Percentiles rank a stretch among this genome's conserved stretches.
Conservation (phyloP, 2,329 filamentous ascomycete species). For the Magnaporthiopsis rhizophila region DNA sequence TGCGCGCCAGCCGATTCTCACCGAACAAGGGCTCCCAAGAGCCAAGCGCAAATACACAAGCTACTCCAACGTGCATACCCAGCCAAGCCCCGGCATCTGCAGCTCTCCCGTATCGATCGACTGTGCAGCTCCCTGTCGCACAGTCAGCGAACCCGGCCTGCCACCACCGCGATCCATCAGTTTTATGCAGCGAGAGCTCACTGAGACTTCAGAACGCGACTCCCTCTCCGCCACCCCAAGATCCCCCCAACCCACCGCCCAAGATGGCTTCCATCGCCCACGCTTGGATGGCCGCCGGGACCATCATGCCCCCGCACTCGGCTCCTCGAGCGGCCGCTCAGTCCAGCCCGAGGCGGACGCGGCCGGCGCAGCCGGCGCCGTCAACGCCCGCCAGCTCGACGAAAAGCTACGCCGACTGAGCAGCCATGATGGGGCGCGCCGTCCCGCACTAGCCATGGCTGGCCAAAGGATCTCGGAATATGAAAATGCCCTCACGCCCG, state of each 20-base stretch:
- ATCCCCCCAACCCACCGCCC: slow-evolving; percentile 27
- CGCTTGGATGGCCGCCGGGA: slow-evolving; percentile 25
- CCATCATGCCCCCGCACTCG: slow-evolving; percentile 18
- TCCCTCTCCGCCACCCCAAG: slow-evolving; percentile 27
- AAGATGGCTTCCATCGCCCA: slow-evolving; percentile 50
- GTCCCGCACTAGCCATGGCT: slow-evolving; percentile 19
- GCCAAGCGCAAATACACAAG: background rate
- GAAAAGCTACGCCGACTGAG: slow-evolving; percentile 47
- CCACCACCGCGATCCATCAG: slow-evolving; percentile 32
- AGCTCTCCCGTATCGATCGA: slow-evolving; percentile 17
- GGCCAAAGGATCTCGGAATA: slow-evolving; percentile 52
- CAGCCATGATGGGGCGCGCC: slow-evolving; percentile 16
- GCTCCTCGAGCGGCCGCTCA: background rate
- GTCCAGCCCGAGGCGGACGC: slow-evolving; percentile 12
- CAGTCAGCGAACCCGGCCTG: slow-evolving; percentile 32
- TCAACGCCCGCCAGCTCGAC: slow-evolving; percentile 37
- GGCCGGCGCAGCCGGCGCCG: slow-evolving; percentile 21
- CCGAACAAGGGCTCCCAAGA: background rate
- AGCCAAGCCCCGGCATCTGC: background rate
- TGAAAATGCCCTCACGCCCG: slow-evolving; percentile 48
- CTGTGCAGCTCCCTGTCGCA: slow-evolving; percentile 46
- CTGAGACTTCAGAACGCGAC: slow-evolving; percentile 35
- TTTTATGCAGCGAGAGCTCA: slow-evolving; percentile 57
- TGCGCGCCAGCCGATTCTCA: background rate
- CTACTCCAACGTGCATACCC: background rate